These are phyloP conservation scores for Kurtzmaniella fragi DNA, from an alignment of 805 yeast species.

Conservation along the genomic window DNA sequence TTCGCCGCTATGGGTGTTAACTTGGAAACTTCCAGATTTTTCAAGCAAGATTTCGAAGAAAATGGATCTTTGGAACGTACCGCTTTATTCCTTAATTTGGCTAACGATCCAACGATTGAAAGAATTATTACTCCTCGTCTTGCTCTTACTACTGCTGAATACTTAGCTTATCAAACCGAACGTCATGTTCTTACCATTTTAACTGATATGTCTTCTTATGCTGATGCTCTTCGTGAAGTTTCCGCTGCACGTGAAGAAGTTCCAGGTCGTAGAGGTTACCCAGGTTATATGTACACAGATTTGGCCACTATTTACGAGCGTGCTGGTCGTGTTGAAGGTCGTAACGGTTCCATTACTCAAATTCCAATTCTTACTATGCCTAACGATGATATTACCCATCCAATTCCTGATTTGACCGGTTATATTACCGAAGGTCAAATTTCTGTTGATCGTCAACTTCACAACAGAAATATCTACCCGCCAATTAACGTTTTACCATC, in stretches of 20 bases:
- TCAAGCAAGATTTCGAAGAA: conserved; percentile 98
- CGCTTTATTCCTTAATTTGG: conserved; percentile 91
- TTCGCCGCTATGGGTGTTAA: conserved; percentile 99
- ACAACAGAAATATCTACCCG: conserved; percentile 96
- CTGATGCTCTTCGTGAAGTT: conserved; percentile 99
- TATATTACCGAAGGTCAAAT: conserved; percentile 99
- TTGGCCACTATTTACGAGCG: conserved; percentile 98
- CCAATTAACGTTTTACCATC: conserved; percentile 98
- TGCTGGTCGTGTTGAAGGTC: conserved; percentile 99
- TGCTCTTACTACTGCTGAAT: conserved; percentile 98
- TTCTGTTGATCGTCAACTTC: conserved; percentile 91
- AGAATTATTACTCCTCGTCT: conserved; percentile 98
- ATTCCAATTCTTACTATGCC: conserved; percentile 99
- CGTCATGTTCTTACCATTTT: conserved; percentile 96
- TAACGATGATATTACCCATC: conserved; percentile 99
- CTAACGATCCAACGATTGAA: conserved; percentile 99
- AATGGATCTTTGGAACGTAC: conserved; percentile 98
- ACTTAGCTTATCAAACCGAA: conserved; percentile 97
- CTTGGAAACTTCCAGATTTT: conserved; percentile 95
- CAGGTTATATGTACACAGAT: conserved; percentile 99
- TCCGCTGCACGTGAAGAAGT: conserved; percentile 99
- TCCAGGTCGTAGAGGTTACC: conserved; percentile 99
- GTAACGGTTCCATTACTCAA: conserved; percentile 99
- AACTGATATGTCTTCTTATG: conserved; percentile 99
- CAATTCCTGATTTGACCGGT: conserved; percentile 99